Evolutionary conservation across 352 stramenopile species (phyloP).

Genomic region (Globisporangium orthogonon): DNA sequence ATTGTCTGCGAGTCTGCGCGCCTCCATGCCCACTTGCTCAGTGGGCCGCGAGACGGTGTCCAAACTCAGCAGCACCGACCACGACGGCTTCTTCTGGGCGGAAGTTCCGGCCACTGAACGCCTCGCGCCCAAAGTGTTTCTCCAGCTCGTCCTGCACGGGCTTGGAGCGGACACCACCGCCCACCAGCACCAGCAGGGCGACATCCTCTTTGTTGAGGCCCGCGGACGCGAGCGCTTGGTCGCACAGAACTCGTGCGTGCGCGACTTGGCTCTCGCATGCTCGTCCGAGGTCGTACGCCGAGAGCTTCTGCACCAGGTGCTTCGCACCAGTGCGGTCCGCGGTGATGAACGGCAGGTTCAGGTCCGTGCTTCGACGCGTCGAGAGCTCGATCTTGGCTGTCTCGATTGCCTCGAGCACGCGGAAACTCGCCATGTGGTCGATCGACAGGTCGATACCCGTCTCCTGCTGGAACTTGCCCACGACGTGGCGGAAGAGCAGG

Average conservation of each 20-base stretch:
- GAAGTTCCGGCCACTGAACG: constrained; percentile 47
- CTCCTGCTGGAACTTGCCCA: constrained; percentile 48
- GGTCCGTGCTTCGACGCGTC: constrained; percentile 38
- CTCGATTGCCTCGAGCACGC: constrained; percentile 61
- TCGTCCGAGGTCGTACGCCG: constrained; percentile 40
- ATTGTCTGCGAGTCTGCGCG: neutral
- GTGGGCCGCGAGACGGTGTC: constrained; percentile 26
- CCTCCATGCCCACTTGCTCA: neutral
- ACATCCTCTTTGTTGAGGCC: constrained; percentile 35
- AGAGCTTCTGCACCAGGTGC: constrained; percentile 61
- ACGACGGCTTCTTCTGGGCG: constrained; percentile 55
- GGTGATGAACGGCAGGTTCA: constrained; percentile 78
- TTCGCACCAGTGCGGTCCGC: constrained; percentile 60
- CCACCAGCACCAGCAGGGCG: constrained; percentile 43
- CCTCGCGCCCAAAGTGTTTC: constrained; percentile 34
- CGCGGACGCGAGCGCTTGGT: constrained; percentile 21
- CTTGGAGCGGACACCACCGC: constrained; percentile 45
- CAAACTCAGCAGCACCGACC: constrained; percentile 49
- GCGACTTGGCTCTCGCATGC: constrained; percentile 32
- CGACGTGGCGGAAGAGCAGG: constrained; percentile 40
- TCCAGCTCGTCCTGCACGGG: constrained; percentile 46
- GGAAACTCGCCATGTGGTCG: constrained; percentile 63
- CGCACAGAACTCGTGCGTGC: constrained; percentile 29
- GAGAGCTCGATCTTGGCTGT: constrained; percentile 70
- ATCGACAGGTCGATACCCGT: constrained; percentile 60